A percentile compares a stretch with the other conserved stretches of the same genome.
Evolutionary conservation across 208 protist genomes (phyloP).

Genomic region (Porcisia hertigi): DNA sequence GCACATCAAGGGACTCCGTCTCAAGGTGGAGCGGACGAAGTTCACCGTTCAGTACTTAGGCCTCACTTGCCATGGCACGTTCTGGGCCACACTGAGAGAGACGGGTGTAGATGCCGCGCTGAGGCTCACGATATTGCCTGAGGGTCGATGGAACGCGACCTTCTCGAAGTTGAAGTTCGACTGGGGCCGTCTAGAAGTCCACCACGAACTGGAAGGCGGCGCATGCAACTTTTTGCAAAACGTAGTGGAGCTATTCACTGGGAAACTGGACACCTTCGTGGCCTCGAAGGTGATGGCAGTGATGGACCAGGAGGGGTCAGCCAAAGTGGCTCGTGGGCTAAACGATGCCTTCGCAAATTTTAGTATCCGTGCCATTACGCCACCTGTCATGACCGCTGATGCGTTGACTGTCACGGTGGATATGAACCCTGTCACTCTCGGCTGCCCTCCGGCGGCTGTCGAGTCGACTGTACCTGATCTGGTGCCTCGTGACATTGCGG

Average conservation of each 20-base stretch:
- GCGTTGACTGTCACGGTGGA: slow-evolving; percentile 29
- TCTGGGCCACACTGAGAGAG: slow-evolving; percentile 35
- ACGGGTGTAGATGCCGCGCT: slow-evolving; percentile 31
- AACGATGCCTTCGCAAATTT: slow-evolving; percentile 16
- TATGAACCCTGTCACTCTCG: slow-evolving; percentile 5
- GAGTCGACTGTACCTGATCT: slow-evolving; percentile 12
- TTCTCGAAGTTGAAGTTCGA: slow-evolving; percentile 21
- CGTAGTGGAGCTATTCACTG: slow-evolving; percentile 51
- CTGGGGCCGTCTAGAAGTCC: slow-evolving; percentile 48
- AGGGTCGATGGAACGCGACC: slow-evolving; percentile 37
- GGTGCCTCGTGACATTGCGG: slow-evolving; percentile 29
- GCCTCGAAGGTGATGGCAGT: slow-evolving; percentile 35
- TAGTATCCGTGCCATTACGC: slow-evolving; percentile 15
- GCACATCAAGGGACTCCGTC: slow-evolving; percentile 22
- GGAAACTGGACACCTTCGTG: slow-evolving; percentile 57
- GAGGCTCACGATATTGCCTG: slow-evolving; percentile 26
- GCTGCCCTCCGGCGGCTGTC: slow-evolving; percentile 3
- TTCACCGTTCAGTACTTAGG: slow-evolving; percentile 42
- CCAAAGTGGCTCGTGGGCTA: slow-evolving; percentile 25
- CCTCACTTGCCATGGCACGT: slow-evolving; percentile 37
- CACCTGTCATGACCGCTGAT: slow-evolving; percentile 38
- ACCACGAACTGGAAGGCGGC: slow-evolving; percentile 45
- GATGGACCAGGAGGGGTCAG: slow-evolving; percentile 28
- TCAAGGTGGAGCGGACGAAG: slow-evolving; percentile 47
- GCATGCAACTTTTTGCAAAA: slow-evolving; percentile 47